Evolutionary conservation across 73 alveolate genomes (phyloP), one percentile per base, ranked within the genome.

Genomic region (Paramecium caudatum): DNA sequence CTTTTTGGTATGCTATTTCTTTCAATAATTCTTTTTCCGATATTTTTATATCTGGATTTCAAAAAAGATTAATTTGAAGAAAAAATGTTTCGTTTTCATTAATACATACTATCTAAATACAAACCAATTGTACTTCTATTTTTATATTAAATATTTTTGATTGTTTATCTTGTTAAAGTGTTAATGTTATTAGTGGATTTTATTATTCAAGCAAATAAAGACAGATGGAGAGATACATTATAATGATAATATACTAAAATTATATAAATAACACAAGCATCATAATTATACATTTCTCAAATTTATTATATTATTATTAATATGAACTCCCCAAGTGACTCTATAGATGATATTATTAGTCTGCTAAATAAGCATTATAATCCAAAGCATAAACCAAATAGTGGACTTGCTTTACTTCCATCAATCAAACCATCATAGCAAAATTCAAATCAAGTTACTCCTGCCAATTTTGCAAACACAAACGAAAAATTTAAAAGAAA

Each of bases 281-380:
- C n/a, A n/a, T n/a, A n/a, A n/a, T n/a, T n/a, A n/a, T n/a, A n/a
- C n/a, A n/a, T n/a, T n/a, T n/a, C n/a, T n/a, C n/a, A n/a, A n/a
- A n/a, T n/a, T n/a, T n/a, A n/a, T n/a, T n/a, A n/a, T n/a, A n/a
- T n/a, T n/a, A n/a, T n/a, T n/a, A 41, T 41, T 8, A 41, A 41
- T 41, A 68, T 68, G 84, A 68, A 68, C 34, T n/a, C 47, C n/a
- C 37, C 50, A n/a, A 9, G 84, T 6, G 84, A 68, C 34, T 68
- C 84, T 17, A 68, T 68, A 1, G 84, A 68, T 68, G 84, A 68
- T 21, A 68, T 68, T n/a, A 68, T 68, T 32, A 68, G 84, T 37
- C 33, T 68, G 3, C 34, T 68, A 37, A 68, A 37, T 15, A 68
- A 68, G n/a, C 84, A 68, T 12, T 68, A 68, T 37, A 30, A 68